These are phyloP conservation scores for Lentinus brumalis DNA, from an alignment of 768 basidiomycete genomes.

Conservation along the genomic window DNA sequence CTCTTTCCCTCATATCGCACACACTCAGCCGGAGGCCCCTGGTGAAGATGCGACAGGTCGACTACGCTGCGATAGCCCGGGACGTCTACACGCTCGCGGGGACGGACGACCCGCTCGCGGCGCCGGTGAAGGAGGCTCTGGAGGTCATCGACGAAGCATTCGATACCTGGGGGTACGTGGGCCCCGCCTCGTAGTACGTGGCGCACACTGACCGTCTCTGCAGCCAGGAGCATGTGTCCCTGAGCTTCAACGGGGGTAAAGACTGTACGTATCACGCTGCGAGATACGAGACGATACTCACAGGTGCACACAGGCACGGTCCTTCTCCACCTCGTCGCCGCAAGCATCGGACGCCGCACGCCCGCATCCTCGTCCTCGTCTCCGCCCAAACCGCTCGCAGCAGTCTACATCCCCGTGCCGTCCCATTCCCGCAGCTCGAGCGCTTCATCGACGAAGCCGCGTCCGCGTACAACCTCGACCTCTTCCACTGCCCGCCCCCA, in stretches of 20 bases:
- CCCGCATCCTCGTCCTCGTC: conserved; percentile 30
- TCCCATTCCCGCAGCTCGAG: conserved; percentile 88
- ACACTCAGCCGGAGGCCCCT: background rate
- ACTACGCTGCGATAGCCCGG: conserved; percentile 52
- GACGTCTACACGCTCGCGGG: conserved; percentile 65
- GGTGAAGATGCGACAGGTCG: conserved; percentile 35
- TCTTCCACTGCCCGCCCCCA: conserved; percentile 57
- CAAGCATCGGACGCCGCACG: conserved; percentile 56
- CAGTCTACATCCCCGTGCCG: conserved; percentile 88
- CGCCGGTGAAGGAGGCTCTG: conserved; percentile 75
- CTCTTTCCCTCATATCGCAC: background rate
- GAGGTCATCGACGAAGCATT: conserved; percentile 79
- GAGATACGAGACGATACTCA: background rate
- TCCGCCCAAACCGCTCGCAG: conserved; percentile 50
- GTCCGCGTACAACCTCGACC: conserved; percentile 68
- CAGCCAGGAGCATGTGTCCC: conserved; percentile 70
- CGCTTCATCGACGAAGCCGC: conserved; percentile 72
- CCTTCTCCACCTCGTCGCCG: conserved; percentile 87
- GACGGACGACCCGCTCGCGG: conserved; percentile 55
- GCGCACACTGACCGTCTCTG: background rate
- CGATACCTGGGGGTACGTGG: conserved; percentile 78
- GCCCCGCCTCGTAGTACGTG: conserved; percentile 6
- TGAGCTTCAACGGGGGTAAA: conserved; percentile 99
- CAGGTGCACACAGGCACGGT: conserved; percentile 73
- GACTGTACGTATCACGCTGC: conserved; percentile 67